Conservation (phyloP, 177 flowering plant genomes). For the Vitis hybrid region DNA sequence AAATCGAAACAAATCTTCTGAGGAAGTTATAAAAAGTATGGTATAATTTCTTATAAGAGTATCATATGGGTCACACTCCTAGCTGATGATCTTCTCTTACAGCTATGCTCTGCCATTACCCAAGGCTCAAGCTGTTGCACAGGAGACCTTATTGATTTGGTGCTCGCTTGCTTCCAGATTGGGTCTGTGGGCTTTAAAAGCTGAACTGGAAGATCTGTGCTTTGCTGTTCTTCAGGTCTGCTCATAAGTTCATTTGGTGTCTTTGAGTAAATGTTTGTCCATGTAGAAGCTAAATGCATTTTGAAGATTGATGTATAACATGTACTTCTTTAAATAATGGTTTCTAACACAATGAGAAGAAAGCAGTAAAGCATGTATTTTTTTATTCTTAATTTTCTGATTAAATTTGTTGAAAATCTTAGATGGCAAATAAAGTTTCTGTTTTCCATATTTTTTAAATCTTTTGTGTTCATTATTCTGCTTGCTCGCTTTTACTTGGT, state of each 20-base stretch:
- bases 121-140: slow-evolving; percentile 93
- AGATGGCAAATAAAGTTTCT: no score
- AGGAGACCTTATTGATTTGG: slow-evolving; percentile 91
- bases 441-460: no score
- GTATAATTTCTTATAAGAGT: neutral
- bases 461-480: no score
- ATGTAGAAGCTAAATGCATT: neutral
- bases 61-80: neutral
- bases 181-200: slow-evolving; percentile 95
- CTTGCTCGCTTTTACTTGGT: no score
- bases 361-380: neutral
- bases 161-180: slow-evolving; percentile 96
- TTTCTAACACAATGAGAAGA: neutral
- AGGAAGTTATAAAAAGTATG: neutral
- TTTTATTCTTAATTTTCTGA: neutral
- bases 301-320: neutral
- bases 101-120: slow-evolving; percentile 77
- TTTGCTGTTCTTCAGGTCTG: slow-evolving; percentile 93
- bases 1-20: neutral
- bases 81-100: slow-evolving; percentile 14
- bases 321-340: neutral
- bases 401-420: neutral
- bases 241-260: slow-evolving; percentile 1
- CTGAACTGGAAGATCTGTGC: slow-evolving; percentile 94
- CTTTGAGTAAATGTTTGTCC: neutral